phyloP scores from a whole-genome alignment of 2,329 filamentous ascomycete genomes.

The Cladorrhinum sp. region DNA sequence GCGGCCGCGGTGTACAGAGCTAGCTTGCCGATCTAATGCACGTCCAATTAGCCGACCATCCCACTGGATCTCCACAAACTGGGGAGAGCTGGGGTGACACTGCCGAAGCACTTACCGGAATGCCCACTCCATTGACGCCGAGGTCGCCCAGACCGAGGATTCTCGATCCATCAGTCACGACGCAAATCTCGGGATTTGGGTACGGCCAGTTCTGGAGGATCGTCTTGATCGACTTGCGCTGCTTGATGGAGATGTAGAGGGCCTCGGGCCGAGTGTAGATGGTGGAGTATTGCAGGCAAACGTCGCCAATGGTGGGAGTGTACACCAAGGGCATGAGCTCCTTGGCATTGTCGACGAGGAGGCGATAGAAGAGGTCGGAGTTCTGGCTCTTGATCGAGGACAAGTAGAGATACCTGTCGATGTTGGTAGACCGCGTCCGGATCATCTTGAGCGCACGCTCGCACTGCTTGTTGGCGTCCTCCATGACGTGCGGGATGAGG shows the following conservation, averaged over 20 bases:
- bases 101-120: constrained; percentile 62
- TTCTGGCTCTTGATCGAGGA: constrained; percentile 72
- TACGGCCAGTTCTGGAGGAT: constrained; percentile 95
- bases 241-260: constrained; percentile 93
- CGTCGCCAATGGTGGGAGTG: constrained; percentile 89
- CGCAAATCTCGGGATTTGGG: constrained; percentile 85
- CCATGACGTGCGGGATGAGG: constrained; percentile 62
- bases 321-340: constrained; percentile 83
- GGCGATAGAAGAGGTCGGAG: constrained; percentile 77
- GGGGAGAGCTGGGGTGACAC: not conserved
- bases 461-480: constrained; percentile 58
- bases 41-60: constrained; percentile 28
- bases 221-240: constrained; percentile 82
- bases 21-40: constrained; percentile 75
- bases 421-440: constrained; percentile 61
- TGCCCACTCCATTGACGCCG: constrained; percentile 95
- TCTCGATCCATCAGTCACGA: constrained; percentile 92
- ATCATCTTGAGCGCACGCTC: constrained; percentile 72
- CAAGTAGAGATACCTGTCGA: constrained; percentile 84
- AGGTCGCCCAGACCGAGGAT: constrained; percentile 91
- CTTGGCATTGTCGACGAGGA: constrained; percentile 72
- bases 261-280: constrained; percentile 94
- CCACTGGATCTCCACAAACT: constrained; percentile 9
- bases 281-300: constrained; percentile 93
- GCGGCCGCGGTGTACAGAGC: constrained; percentile 93